Evolutionary conservation across 2,329 filamentous ascomycete species (phyloP), one percentile per base, ranked within the genome.

Genomic region (Neopestalotiopsis rosae): DNA sequence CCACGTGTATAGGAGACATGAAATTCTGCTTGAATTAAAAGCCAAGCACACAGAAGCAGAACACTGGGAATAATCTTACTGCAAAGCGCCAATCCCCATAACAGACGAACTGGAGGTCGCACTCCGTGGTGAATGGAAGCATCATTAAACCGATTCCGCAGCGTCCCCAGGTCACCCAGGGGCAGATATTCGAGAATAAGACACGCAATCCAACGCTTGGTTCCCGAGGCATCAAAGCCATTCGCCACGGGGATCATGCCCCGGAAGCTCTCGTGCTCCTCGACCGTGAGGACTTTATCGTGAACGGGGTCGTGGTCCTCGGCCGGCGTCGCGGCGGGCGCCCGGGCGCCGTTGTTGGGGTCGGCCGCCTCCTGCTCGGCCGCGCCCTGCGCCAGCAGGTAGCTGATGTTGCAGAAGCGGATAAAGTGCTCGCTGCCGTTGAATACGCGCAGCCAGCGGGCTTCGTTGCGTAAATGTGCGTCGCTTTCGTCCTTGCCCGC

Each of bases 391-490:
- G 17, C 34, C 34, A 62, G 10, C 9, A 34, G 59, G 34, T 62
- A 14, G 34, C 20, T 30, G 4, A 62, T 32, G 34, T 62, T 17
- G 24, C 32, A n/a, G 34, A 32, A 6, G 9, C 32, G n/a, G 34
- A 62, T 40, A 28, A 62, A 62, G 34, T 62, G 59, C n/a, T 62
- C 59, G n/a, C 30, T 38, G 6, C 59, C 59, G n/a, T 32, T 42
- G 10, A 62, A 62, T 14, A 14, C 7, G 12, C 14, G 24, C 30
- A 62, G 34, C 59, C 59, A 62, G 10, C 12, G 32, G 17, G 34
- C 59, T 32, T 62, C 59, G 59, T 62, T 62, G 24, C 28, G 14
- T 12, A 62, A n/a, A 9, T 62, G 59, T 24, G 7, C 12, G 59
- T 62, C 59, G 32, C 59, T 62, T 13, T 40, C 59, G 24, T 38